Evolutionary conservation across 2,329 filamentous ascomycete species (phyloP).

Genomic region (Camillea tinctor): DNA sequence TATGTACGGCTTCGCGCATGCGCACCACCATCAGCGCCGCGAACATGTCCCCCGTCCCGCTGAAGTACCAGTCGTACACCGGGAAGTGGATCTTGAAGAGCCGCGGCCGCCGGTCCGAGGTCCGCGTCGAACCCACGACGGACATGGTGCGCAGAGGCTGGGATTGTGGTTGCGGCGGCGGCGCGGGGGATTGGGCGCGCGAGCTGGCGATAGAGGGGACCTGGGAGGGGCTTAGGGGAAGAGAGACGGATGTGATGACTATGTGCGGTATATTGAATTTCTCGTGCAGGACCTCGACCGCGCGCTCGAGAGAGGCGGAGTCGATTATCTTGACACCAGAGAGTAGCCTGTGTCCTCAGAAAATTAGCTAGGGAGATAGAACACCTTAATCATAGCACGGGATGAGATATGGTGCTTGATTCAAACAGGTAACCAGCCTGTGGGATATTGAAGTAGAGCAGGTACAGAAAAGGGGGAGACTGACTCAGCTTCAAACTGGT

Average conservation of each 20-base stretch:
- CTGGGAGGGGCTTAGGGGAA: conserved; percentile 51
- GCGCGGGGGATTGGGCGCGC: conserved; percentile 5
- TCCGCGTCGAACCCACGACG: conserved; percentile 69
- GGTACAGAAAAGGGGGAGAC: conserved; percentile 30
- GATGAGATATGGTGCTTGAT: not conserved
- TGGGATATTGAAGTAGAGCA: not conserved
- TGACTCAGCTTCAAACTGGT: conserved; percentile 96
- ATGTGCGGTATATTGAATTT: conserved; percentile 80
- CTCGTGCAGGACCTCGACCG: conserved; percentile 75
- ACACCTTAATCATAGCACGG: not conserved
- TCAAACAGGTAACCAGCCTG: not conserved
- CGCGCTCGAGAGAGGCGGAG: conserved; percentile 67
- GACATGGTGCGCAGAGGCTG: conserved; percentile 47
- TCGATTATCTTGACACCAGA: conserved; percentile 82
- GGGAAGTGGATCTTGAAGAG: conserved; percentile 87
- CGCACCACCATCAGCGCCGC: conserved; percentile 85
- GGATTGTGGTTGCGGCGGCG: conserved; percentile 20
- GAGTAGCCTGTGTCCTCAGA: conserved; percentile 60
- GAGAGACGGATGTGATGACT: conserved; percentile 84
- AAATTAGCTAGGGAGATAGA: not conserved
- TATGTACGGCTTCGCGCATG: conserved; percentile 75
- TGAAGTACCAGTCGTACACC: conserved; percentile 88
- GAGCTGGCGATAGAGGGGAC: conserved; percentile 76
- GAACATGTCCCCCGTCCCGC: conserved; percentile 98
- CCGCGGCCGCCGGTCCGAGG: conserved; percentile 63